A percentile compares a stretch with the other conserved stretches of the same genome.
Evolutionary conservation across 306 rosid species (phyloP).

Genomic region (Dryas octopetala): DNA sequence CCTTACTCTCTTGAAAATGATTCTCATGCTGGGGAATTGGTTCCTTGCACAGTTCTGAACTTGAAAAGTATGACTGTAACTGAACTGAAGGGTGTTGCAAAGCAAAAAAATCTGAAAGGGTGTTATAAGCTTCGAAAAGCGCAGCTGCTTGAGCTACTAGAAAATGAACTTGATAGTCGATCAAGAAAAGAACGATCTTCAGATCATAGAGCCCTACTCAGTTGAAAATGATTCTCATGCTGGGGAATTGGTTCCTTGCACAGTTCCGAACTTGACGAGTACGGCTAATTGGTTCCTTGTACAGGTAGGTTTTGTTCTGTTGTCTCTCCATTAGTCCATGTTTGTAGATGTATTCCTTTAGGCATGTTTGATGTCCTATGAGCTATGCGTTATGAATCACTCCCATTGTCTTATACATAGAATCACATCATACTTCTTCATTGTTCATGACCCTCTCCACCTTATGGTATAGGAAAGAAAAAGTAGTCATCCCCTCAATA

Average conservation of each 20-base stretch:
- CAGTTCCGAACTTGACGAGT: too few relatives aligned
- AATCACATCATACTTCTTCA: too few relatives aligned
- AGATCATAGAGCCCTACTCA: too few relatives aligned
- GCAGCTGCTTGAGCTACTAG: constrained; percentile 28
- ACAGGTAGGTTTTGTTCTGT: constrained; percentile 15
- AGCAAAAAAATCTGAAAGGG: constrained; percentile 17
- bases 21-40: constrained; percentile 19
- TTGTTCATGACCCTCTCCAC: neutral
- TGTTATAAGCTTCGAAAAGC: constrained; percentile 32
- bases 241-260: too few relatives aligned
- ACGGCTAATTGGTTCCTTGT: neutral
- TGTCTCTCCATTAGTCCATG: constrained; percentile 3
- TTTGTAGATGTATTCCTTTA: neutral
- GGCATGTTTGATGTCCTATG: constrained; percentile 1
- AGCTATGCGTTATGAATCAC: neutral
- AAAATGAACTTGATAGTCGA: too few relatives aligned
- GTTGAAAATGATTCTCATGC: too few relatives aligned
- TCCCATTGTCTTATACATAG: too few relatives aligned
- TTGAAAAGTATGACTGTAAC: constrained; percentile 20
- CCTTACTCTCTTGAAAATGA: constrained; percentile 8
- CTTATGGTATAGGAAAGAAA: neutral
- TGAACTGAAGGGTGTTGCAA: constrained; percentile 45
- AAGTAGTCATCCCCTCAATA: neutral
- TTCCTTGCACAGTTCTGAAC: neutral
- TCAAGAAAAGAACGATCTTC: too few relatives aligned